These are phyloP conservation scores for Dysphania ambrosioides DNA, from an alignment of 148 eudicot genomes.

Conservation along the genomic window DNA sequence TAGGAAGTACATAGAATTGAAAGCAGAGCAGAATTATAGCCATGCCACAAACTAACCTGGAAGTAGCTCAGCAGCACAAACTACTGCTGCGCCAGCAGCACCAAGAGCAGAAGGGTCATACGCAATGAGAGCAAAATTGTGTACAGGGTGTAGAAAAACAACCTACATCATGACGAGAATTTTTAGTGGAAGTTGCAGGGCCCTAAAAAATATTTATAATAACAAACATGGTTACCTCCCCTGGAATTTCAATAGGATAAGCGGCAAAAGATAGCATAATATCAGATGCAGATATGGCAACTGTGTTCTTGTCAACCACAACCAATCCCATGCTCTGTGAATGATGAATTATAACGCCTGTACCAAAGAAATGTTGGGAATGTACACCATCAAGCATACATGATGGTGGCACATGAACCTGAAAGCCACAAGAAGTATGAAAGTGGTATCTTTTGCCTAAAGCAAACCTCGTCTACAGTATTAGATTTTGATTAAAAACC, in stretches of 20 bases:
- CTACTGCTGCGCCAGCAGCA: slow-evolving; percentile 67
- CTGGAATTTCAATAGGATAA: slow-evolving; percentile 91
- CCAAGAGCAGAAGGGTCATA: slow-evolving; percentile 93
- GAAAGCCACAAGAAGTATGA: slow-evolving; percentile 20
- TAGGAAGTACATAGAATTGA: neutral
- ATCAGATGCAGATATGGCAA: slow-evolving; percentile 83
- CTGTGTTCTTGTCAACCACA: slow-evolving; percentile 95
- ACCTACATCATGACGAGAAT: slow-evolving; percentile 42
- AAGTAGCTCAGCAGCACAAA: slow-evolving; percentile 90
- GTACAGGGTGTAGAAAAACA: slow-evolving; percentile 93
- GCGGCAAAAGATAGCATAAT: slow-evolving; percentile 96
- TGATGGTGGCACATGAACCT: slow-evolving; percentile 97
- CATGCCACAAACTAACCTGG: slow-evolving; percentile 51
- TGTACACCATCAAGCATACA: slow-evolving; percentile 98
- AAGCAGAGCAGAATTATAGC: neutral
- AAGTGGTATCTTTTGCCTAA: neutral
- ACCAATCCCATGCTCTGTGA: slow-evolving; percentile 81
- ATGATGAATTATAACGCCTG: slow-evolving; percentile 86
- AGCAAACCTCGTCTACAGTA: too few species aligned
- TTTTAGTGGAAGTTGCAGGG: slow-evolving; percentile 15
- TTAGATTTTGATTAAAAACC: too few species aligned
- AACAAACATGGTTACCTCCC: slow-evolving; percentile 52
- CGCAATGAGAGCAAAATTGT: slow-evolving; percentile 89
- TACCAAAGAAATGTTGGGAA: slow-evolving; percentile 87
- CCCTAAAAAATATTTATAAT: neutral